phyloP scores from a whole-genome alignment of 148 eudicot species.

The Dysphania ambrosioides region DNA sequence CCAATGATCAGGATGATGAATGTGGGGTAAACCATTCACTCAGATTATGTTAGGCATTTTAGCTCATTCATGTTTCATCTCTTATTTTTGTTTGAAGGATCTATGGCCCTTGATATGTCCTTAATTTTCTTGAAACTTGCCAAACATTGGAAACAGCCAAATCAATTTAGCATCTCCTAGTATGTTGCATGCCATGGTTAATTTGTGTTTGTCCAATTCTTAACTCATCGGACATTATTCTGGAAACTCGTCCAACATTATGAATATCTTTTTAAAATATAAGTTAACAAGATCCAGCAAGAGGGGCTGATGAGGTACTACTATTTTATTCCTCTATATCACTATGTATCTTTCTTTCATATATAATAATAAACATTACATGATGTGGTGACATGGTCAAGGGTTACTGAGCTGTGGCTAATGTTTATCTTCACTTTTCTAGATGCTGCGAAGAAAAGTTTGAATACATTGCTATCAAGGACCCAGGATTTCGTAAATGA shows the following conservation, averaged over 20 bases:
- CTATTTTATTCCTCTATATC: not conserved
- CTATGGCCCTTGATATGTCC: not conserved
- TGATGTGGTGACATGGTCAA: not conserved
- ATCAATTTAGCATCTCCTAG: not conserved
- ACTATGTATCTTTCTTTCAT: not conserved
- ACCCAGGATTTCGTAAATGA: slow-evolving; percentile 65
- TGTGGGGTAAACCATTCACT: too few relatives aligned
- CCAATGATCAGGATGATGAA: too few relatives aligned
- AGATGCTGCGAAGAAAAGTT: slow-evolving; percentile 69
- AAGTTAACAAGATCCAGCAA: not conserved
- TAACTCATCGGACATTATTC: not conserved
- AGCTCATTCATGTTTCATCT: too few relatives aligned
- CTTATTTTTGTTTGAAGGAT: too few relatives aligned
- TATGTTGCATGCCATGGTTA: not conserved
- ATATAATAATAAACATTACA: not conserved
- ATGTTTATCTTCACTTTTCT: slow-evolving; percentile 25
- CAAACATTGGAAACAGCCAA: not conserved
- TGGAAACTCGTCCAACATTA: not conserved
- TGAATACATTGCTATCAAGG: slow-evolving; percentile 63
- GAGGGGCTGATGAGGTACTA: not conserved
- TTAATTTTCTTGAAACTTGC: not conserved
- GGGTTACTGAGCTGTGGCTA: slow-evolving; percentile 7
- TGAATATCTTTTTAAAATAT: too few relatives aligned
- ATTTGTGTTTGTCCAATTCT: not conserved
- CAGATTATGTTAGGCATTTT: too few relatives aligned